Evolutionary conservation across 495 filamentous ascomycete genomes (phyloP).

Genomic region (Jackrogersella multiformis): DNA sequence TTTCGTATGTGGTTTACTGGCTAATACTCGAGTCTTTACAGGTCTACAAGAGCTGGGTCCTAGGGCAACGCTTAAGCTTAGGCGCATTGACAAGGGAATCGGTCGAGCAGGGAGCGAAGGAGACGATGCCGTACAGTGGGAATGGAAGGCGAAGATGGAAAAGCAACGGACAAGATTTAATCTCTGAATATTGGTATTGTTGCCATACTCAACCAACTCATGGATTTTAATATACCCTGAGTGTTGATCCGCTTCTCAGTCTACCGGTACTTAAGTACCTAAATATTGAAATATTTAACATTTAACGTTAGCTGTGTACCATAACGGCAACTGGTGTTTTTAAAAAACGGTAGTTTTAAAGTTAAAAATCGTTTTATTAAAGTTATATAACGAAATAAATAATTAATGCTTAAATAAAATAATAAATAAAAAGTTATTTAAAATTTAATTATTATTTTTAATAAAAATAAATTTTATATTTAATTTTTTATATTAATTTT

Average conservation of each 20-base stretch:
- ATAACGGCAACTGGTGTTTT: too few species aligned
- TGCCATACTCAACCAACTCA: neutral
- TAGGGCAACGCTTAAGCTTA: constrained; percentile 58
- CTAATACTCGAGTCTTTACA: constrained; percentile 18
- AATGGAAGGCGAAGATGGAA: constrained; percentile 94
- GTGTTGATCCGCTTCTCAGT: neutral
- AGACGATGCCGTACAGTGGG: constrained; percentile 75
- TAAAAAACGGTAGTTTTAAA: too few species aligned
- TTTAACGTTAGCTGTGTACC: too few species aligned
- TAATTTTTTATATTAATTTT: too few species aligned
- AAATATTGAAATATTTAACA: too few species aligned
- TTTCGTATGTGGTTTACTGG: neutral
- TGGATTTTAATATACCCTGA: constrained; percentile 30
- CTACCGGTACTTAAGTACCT: too few species aligned
- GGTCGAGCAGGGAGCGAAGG: constrained; percentile 81
- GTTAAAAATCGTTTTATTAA: too few species aligned
- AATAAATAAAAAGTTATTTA: too few species aligned
- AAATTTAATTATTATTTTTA: too few species aligned
- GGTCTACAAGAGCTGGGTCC: constrained; percentile 45
- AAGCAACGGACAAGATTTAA: constrained; percentile 93
- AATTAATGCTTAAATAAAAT: too few species aligned
- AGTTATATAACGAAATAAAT: too few species aligned
- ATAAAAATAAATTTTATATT: too few species aligned
- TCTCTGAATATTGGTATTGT: constrained; percentile 59
- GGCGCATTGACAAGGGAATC: constrained; percentile 90